Percentiles rank a stretch among this genome's conserved stretches.
phyloP scores from a whole-genome alignment of 2,329 filamentous ascomycete species.

The Blastomyces percursus region DNA sequence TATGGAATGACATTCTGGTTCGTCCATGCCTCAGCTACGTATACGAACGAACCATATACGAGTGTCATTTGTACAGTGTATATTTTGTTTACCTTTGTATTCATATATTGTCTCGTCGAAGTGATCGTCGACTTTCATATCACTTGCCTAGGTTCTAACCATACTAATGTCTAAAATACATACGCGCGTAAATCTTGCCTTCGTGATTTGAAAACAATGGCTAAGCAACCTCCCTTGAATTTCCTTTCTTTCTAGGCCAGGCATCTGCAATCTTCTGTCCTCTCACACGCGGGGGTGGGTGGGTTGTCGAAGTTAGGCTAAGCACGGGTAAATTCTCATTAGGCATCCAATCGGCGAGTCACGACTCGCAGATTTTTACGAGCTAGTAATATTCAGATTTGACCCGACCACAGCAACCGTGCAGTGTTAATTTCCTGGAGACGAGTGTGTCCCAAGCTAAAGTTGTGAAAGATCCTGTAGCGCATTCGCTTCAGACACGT shows the following conservation, averaged over 20 bases:
- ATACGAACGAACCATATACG: constrained; percentile 11
- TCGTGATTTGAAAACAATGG: not conserved
- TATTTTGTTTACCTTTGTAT: constrained; percentile 5
- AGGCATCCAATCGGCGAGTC: not conserved
- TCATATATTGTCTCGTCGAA: not conserved
- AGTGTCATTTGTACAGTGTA: constrained; percentile 1
- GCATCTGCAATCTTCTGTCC: not conserved
- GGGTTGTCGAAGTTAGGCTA: not conserved
- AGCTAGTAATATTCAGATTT: not conserved
- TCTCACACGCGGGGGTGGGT: not conserved
- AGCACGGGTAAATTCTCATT: not conserved
- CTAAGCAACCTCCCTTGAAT: not conserved
- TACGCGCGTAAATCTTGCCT: not conserved
- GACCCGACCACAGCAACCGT: not conserved
- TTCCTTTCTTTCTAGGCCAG: not conserved
- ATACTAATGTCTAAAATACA: not conserved
- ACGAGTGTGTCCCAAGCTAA: not conserved
- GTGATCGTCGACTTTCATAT: not conserved
- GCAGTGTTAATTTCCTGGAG: not conserved
- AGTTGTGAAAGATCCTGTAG: not conserved
- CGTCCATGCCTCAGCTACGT: constrained; percentile 3
- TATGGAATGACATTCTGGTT: not conserved
- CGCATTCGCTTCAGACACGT: not conserved
- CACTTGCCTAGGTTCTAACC: constrained; percentile 9
- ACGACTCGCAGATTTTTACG: not conserved